These are phyloP conservation scores for Rhododendron henanense DNA, from an alignment of 148 eudicot genomes.

Conservation along the genomic window DNA sequence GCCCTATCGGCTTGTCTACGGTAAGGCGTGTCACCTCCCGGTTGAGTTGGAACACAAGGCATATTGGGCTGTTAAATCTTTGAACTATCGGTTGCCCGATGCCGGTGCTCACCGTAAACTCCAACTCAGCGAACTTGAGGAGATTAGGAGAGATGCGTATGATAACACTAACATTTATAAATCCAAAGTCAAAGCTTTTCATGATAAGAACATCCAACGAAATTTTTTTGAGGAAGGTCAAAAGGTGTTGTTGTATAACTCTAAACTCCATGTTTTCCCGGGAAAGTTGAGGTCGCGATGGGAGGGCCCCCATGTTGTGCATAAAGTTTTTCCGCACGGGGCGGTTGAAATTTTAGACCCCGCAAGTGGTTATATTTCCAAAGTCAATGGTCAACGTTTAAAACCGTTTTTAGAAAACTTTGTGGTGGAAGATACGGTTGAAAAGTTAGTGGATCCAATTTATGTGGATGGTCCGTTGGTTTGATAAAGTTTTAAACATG, in stretches of 20 bases:
- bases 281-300: neutral
- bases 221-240: neutral
- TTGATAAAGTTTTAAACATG: too few species aligned
- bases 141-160: conserved; percentile 1
- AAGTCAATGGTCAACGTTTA: neutral
- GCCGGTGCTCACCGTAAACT: neutral
- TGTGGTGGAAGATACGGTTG: too few species aligned
- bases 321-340: neutral
- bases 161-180: conserved; percentile 11
- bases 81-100: neutral
- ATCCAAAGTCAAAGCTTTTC: conserved; percentile 1
- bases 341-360: neutral
- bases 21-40: neutral
- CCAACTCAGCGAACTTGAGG: conserved; percentile 7
- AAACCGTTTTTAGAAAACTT: too few species aligned
- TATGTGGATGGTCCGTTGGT: too few species aligned
- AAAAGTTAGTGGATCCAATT: too few species aligned
- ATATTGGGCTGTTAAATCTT: neutral
- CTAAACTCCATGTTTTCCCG: neutral
- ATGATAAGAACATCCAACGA: neutral
- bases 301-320: neutral
- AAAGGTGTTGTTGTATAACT: neutral
- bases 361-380: neutral
- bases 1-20: neutral
- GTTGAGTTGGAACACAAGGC: conserved; percentile 14